A percentile compares a stretch with the other conserved stretches of the same genome.
These are phyloP conservation scores for Fusarium chlamydosporum DNA, from an alignment of 2,329 filamentous ascomycete species.

Conservation along the genomic window DNA sequence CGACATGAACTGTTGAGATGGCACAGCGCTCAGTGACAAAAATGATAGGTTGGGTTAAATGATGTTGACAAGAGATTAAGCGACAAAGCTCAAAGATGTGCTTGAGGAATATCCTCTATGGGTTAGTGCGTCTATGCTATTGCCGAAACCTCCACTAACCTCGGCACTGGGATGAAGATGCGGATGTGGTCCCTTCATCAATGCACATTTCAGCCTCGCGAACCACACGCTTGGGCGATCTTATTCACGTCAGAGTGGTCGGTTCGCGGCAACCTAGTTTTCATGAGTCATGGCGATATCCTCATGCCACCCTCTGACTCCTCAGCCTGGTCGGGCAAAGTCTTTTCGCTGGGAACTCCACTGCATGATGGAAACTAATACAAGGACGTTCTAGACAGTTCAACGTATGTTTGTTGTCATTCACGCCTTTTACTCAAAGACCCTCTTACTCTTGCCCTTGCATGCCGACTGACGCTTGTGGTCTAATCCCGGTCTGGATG, in stretches of 20 bases:
- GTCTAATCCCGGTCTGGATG: slow-evolving; percentile 13
- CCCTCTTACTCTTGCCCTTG: slow-evolving; percentile 21
- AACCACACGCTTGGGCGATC: slow-evolving; percentile 8
- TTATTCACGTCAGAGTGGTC: slow-evolving; percentile 17
- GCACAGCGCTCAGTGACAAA: slow-evolving; percentile 12
- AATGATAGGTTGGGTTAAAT: slow-evolving; percentile 11
- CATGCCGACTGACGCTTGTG: slow-evolving; percentile 24
- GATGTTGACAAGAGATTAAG: background rate
- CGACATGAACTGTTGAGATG: slow-evolving; percentile 12
- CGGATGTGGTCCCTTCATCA: slow-evolving; percentile 16
- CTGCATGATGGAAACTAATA: slow-evolving; percentile 12
- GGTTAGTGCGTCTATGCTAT: slow-evolving; percentile 10
- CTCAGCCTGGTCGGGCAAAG: slow-evolving; percentile 13
- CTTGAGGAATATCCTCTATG: slow-evolving; percentile 14
- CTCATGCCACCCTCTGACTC: background rate
- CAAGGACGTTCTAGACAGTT: slow-evolving; percentile 16
- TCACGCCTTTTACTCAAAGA: slow-evolving; percentile 23
- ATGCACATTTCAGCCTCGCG: slow-evolving; percentile 23
- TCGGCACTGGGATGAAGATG: slow-evolving; percentile 36
- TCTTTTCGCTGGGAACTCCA: slow-evolving; percentile 6
- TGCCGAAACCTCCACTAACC: slow-evolving; percentile 36
- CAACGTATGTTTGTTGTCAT: slow-evolving; percentile 28
- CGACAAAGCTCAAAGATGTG: slow-evolving; percentile 20
- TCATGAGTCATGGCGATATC: background rate
- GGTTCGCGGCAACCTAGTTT: slow-evolving; percentile 2